Conservation (phyloP, 768 basidiomycete genomes). For the Chlorophyllum brunneum region DNA sequence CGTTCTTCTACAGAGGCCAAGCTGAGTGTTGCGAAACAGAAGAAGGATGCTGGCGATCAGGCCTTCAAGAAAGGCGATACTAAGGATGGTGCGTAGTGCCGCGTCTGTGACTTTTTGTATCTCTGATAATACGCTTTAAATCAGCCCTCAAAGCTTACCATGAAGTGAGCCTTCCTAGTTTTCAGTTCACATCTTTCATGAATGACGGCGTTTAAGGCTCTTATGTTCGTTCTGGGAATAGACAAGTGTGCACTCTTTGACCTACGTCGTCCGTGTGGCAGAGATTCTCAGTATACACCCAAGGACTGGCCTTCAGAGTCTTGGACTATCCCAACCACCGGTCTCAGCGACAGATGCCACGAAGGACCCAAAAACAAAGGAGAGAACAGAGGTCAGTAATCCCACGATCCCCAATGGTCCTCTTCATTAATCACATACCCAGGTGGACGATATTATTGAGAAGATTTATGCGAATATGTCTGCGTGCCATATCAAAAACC, state of each 20-base stretch:
- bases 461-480: constrained; percentile 86
- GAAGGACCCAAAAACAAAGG: constrained; percentile 39
- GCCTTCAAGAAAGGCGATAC: constrained; percentile 66
- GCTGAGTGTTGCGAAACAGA: constrained; percentile 56
- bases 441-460: constrained; percentile 75
- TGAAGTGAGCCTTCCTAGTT: constrained; percentile 40
- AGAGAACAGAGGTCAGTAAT: constrained; percentile 60
- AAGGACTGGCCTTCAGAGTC: constrained; percentile 53
- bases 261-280: not conserved
- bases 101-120: not conserved
- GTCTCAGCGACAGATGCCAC: constrained; percentile 24
- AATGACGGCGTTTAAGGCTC: constrained; percentile 39
- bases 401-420: not conserved
- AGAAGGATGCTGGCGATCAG: constrained; percentile 63
- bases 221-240: constrained; percentile 71
- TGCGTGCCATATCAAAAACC: constrained; percentile 76
- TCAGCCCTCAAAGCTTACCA: constrained; percentile 72
- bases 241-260: constrained; percentile 59
- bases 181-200: not conserved
- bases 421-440: constrained; percentile 4
- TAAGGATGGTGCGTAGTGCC: constrained; percentile 47
- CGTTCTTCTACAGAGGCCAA: constrained; percentile 34
- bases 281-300: not conserved
- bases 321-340: constrained; percentile 37
- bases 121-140: not conserved